Evolutionary conservation across 2,329 filamentous ascomycete species (phyloP), one percentile per base, ranked within the genome.

Genomic region (Alternaria alternata): DNA sequence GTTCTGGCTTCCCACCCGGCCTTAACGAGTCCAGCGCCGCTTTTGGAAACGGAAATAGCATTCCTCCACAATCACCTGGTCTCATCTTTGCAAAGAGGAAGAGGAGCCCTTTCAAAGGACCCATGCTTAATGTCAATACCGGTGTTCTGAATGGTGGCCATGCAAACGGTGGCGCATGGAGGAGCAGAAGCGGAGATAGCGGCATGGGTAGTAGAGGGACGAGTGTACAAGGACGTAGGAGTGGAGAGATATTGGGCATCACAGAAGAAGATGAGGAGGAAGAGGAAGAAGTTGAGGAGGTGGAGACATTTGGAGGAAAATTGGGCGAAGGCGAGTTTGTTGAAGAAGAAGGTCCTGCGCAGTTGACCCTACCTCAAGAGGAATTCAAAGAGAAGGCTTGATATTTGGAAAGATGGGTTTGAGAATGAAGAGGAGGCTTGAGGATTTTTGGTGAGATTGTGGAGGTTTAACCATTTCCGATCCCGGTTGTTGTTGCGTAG

Each of bases 41-140:
- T 74, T 85, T 74, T 75, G 84, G 57, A 82, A 82, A 5, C 5
- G 1, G 88, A 85, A 24, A 89, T 88, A 1, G 87, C 87, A 57
- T 82, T 81, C 3, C 69, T 44, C 22, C 57, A 14, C 38, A 61
- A 42, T 57, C 64, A 4, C 84, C 85, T 0, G 88, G 89, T 3
- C 85, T 95, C 0, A 82, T 93, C 44, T 96, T 95, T 72, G 92
- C 92, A 1, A 93, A 93, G 75, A 82, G 92, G 59, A 96, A 94
- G 80, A 86, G 91, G 59, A 92, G 88, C 57, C 78, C 94, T 2
- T 95, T 96, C 82, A 94, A 94, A 75, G 92, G 92, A 0, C 92
- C 92, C 0, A 88, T 88, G 78, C 86, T 65, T 81, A 74, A 67
- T 28, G 59, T 89, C 47, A 83, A 82, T 54, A 80, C 72, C n/a